phyloP scores from a whole-genome alignment of 176 grass and related monocot species.

The bread wheat (Triticum aestivum) region IWGSC_CS_RefSeq_v2.1 NC_057808.1:302614301-302614800 shows the following conservation, averaged over 20 bases:
- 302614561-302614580: conserved; percentile 91
- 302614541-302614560: conserved; percentile 35
- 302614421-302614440: neutral
- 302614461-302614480: conserved; percentile 55
- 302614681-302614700: conserved; percentile 69
- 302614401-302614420: conserved; percentile 81
- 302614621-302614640: neutral
- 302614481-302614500: conserved; percentile 40
- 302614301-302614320: conserved; percentile 24
- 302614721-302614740: conserved; percentile 59
- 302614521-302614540: conserved; percentile 38
- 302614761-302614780: conserved; percentile 1
- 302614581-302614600: neutral
- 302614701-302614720: conserved; percentile 80
- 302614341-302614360: neutral
- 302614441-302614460: conserved; percentile 33
- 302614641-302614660: neutral
- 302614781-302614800: neutral
- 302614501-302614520: conserved; percentile 56
- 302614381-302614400: conserved; percentile 37
- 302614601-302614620: neutral
- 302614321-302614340: conserved; percentile 3
- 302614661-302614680: conserved; percentile 63
- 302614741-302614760: conserved; percentile 73
- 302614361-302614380: too few relatives aligned